These are phyloP conservation scores for Phytophthora capsici DNA, from an alignment of 352 stramenopile genomes.

Conservation along the genomic window DNA sequence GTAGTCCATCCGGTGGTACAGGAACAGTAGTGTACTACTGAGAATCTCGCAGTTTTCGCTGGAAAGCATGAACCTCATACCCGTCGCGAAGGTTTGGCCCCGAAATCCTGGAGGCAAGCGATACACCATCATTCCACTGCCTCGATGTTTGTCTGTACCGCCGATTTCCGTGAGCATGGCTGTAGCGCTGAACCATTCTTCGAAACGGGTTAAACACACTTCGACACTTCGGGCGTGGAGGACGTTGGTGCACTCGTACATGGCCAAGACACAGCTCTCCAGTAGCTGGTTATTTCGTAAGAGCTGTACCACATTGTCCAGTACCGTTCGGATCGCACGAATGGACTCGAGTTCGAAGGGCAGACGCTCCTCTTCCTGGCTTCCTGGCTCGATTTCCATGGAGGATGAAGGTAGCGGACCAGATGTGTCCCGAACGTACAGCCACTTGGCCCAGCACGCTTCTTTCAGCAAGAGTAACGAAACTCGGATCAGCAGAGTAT, in stretches of 20 bases:
- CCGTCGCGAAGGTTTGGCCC: constrained; percentile 59
- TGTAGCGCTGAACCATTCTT: constrained; percentile 70
- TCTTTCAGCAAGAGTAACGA: constrained; percentile 74
- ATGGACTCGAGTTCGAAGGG: constrained; percentile 61
- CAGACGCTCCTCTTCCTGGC: constrained; percentile 35
- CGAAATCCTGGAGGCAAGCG: constrained; percentile 52
- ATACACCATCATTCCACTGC: constrained; percentile 45
- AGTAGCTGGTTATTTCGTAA: constrained; percentile 68
- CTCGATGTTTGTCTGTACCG: constrained; percentile 18
- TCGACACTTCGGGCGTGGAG: constrained; percentile 68
- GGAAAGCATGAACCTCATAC: constrained; percentile 72
- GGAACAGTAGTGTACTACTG: constrained; percentile 63
- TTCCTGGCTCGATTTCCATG: constrained; percentile 37
- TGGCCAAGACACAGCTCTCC: constrained; percentile 67
- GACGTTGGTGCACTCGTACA: constrained; percentile 82
- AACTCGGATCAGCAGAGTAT: constrained; percentile 63
- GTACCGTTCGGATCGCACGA: constrained; percentile 58
- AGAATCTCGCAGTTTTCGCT: constrained; percentile 81
- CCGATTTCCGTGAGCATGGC: constrained; percentile 39
- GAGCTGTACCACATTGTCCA: constrained; percentile 61
- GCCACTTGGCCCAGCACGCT: constrained; percentile 69
- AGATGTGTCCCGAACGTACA: constrained; percentile 55
- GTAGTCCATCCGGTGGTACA: constrained; percentile 79
- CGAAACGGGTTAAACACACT: constrained; percentile 61
- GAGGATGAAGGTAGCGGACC: constrained; percentile 40